Percentiles rank a stretch among this genome's conserved stretches.
Evolutionary conservation across 2,329 filamentous ascomycete species (phyloP).

Genomic region (Clonostachys rosea): DNA sequence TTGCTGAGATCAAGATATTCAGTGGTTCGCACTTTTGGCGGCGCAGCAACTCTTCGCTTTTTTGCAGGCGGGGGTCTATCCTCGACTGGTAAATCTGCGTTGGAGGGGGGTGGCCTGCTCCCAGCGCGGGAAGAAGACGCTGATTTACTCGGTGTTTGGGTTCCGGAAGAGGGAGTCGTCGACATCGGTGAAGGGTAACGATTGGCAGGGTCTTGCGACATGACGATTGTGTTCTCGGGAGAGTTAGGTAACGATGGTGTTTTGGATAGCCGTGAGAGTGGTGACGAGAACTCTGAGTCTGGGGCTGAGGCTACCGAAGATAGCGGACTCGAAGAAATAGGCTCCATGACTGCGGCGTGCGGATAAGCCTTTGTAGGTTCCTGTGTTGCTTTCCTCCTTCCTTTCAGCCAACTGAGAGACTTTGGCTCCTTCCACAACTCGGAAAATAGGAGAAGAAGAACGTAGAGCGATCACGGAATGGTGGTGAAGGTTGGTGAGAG

Average conservation of each 20-base stretch:
- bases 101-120: neutral
- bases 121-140: slow-evolving; percentile 23
- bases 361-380: no score
- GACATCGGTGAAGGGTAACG: slow-evolving; percentile 49
- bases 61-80: slow-evolving; percentile 70
- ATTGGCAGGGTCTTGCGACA: slow-evolving; percentile 25
- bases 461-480: neutral
- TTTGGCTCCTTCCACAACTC: no score
- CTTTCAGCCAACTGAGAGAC: no score
- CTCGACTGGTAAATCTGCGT: slow-evolving; percentile 20
- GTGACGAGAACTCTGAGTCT: slow-evolving; percentile 33
- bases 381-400: no score
- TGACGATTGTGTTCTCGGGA: slow-evolving; percentile 18
- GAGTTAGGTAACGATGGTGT: slow-evolving; percentile 47
- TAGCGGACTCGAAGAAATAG: neutral
- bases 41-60: slow-evolving; percentile 57
- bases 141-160: slow-evolving; percentile 47
- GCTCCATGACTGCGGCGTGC: neutral
- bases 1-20: slow-evolving; percentile 69
- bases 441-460: no score
- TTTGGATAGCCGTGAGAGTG: slow-evolving; percentile 47
- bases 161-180: slow-evolving; percentile 37
- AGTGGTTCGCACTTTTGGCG: slow-evolving; percentile 65
- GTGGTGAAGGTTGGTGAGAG: neutral
- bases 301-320: neutral